These are phyloP conservation scores for Penicillium polonicum DNA, from an alignment of 2,329 filamentous ascomycete species.

Conservation along the genomic window DNA sequence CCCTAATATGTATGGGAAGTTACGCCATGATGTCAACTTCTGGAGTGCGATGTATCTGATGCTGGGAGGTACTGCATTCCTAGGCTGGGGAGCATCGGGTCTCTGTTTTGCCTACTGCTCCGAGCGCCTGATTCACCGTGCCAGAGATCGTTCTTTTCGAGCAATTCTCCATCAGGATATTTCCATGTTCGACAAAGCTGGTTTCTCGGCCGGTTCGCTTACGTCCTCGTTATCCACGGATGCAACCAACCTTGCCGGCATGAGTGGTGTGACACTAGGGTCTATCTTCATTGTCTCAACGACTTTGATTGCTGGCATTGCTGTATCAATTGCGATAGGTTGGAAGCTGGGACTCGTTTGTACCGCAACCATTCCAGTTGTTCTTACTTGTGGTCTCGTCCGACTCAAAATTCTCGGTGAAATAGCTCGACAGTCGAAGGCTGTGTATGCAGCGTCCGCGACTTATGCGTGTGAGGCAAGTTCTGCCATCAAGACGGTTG, in stretches of 20 bases:
- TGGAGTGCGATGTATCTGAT: conserved; percentile 7
- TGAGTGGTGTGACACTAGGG: conserved; percentile 82
- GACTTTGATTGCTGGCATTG: conserved; percentile 72
- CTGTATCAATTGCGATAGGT: conserved; percentile 69
- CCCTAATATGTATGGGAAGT: not conserved
- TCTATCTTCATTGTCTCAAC: conserved; percentile 77
- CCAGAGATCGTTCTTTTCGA: conserved; percentile 78
- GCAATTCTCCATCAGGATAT: conserved; percentile 91
- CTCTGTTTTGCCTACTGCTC: conserved; percentile 78
- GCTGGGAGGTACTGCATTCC: not conserved
- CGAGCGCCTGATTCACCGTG: conserved; percentile 77
- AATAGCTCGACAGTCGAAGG: conserved; percentile 56
- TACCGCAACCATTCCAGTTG: conserved; percentile 71
- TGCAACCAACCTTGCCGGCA: conserved; percentile 56
- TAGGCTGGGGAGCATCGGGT: conserved; percentile 51
- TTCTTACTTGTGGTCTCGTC: conserved; percentile 65
- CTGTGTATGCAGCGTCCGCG: conserved; percentile 74
- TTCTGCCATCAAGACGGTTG: conserved; percentile 53
- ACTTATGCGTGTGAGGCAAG: conserved; percentile 77
- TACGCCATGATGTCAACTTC: not conserved
- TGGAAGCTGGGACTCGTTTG: conserved; percentile 91
- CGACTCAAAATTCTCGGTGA: not conserved
- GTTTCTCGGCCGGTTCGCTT: conserved; percentile 83
- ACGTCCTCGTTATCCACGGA: conserved; percentile 87
- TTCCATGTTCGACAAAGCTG: conserved; percentile 81